Percentiles rank a stretch among this genome's conserved stretches.
These are phyloP conservation scores for Botrytis deweyae DNA, from an alignment of 2,329 filamentous ascomycete genomes.

Conservation along the genomic window DNA sequence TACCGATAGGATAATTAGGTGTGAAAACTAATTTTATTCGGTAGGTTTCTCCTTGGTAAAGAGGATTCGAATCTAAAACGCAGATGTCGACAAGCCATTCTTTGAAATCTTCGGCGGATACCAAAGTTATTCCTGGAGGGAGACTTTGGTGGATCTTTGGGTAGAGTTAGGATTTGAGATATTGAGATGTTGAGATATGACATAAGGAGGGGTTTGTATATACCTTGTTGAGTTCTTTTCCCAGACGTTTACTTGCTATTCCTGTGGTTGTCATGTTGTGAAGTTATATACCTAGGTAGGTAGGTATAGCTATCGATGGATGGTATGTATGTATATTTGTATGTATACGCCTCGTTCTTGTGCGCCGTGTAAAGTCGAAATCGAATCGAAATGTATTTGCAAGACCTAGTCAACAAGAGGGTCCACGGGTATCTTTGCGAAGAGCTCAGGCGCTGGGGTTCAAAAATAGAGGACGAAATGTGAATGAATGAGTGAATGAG, in stretches of 20 bases:
- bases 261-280: neutral
- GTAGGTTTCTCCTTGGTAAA: constrained; percentile 79
- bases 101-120: constrained; percentile 77
- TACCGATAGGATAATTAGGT: constrained; percentile 86
- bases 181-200: neutral
- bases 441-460: too few species aligned
- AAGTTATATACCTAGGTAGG: neutral
- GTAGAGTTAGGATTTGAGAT: neutral
- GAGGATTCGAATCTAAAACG: constrained; percentile 85
- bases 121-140: constrained; percentile 72
- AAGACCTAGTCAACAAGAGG: neutral
- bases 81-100: constrained; percentile 92
- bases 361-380: neutral
- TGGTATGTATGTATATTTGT: neutral
- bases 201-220: neutral
- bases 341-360: neutral
- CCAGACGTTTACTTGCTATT: constrained; percentile 55
- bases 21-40: constrained; percentile 86
- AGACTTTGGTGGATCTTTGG: constrained; percentile 37
- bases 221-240: constrained; percentile 61
- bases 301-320: neutral
- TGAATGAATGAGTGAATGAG: neutral
- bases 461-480: neutral
- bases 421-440: neutral
- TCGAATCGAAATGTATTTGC: neutral